A percentile compares a stretch with the other conserved stretches of the same genome.
These are phyloP conservation scores for Colletotrichum sp. DNA, from an alignment of 2,329 filamentous ascomycete species.

Conservation along the genomic window DNA sequence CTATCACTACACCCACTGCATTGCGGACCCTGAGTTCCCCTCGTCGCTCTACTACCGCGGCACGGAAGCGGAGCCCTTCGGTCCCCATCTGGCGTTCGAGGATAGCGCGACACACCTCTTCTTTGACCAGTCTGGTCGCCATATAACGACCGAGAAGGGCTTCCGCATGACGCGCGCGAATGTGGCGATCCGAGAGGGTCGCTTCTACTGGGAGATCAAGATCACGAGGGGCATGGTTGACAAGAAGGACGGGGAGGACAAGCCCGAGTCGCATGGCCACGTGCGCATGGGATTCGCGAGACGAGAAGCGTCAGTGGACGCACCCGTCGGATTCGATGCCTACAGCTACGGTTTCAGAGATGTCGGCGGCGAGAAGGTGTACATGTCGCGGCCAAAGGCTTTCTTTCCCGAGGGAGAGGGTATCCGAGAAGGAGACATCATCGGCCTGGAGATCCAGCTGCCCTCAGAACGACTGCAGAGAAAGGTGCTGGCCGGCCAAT, in stretches of 20 bases:
- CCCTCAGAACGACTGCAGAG: slow-evolving; percentile 85
- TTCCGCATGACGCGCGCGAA: slow-evolving; percentile 93
- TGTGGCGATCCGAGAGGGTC: slow-evolving; percentile 85
- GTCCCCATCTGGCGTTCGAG: slow-evolving; percentile 88
- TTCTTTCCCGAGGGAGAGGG: slow-evolving; percentile 82
- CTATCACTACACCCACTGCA: slow-evolving; percentile 89
- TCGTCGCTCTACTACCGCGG: slow-evolving; percentile 89
- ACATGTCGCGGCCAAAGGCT: slow-evolving; percentile 91
- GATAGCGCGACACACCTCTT: slow-evolving; percentile 87
- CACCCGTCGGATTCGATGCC: slow-evolving; percentile 84
- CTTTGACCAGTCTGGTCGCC: slow-evolving; percentile 76
- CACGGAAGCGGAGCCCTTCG: slow-evolving; percentile 84
- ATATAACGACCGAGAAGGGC: slow-evolving; percentile 89
- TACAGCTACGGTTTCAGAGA: slow-evolving; percentile 96
- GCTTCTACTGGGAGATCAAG: slow-evolving; percentile 94
- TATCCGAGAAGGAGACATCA: slow-evolving; percentile 88
- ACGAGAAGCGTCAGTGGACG: slow-evolving; percentile 81
- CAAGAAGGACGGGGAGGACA: slow-evolving; percentile 43
- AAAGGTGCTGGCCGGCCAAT: slow-evolving; percentile 85
- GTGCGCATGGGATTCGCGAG: slow-evolving; percentile 89
- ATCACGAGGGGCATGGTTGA: slow-evolving; percentile 77
- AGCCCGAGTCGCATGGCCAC: slow-evolving; percentile 58
- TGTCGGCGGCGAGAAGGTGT: slow-evolving; percentile 87
- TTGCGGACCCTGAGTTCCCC: slow-evolving; percentile 86
- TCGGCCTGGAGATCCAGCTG: slow-evolving; percentile 90